Evolutionary conservation across 352 stramenopile genomes (phyloP).

Genomic region (Globisporangium canariense): DNA sequence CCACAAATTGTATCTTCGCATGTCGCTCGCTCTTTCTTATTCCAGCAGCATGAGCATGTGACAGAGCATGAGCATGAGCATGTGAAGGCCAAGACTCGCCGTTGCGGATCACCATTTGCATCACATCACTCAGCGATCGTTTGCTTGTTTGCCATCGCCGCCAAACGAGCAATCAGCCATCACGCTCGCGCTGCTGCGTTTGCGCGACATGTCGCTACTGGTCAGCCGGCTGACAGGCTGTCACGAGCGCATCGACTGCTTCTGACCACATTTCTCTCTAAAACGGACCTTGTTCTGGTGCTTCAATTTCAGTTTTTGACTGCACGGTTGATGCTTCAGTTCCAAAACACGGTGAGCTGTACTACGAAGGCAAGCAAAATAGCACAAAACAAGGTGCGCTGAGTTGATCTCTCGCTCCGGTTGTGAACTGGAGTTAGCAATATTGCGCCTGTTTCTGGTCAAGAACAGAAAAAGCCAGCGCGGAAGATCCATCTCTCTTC

Average conservation of each 20-base stretch:
- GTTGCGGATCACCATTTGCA: neutral
- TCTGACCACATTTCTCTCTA: neutral
- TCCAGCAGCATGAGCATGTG: no score
- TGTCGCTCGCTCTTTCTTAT: no score
- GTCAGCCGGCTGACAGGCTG: neutral
- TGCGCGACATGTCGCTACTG: no score
- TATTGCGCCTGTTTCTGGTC: neutral
- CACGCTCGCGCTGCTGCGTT: neutral
- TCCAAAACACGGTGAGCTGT: neutral
- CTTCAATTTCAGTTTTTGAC: neutral
- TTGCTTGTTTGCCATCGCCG: neutral
- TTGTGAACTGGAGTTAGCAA: neutral
- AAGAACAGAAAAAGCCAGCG: constrained; percentile 6
- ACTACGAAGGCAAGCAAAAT: neutral
- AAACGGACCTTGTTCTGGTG: neutral
- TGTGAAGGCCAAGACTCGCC: no score
- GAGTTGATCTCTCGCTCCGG: neutral
- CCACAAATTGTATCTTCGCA: no score
- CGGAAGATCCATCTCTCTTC: neutral
- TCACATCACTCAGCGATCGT: no score
- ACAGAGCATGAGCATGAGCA: no score
- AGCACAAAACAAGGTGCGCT: neutral
- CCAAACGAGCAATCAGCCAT: neutral
- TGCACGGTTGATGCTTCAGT: neutral
- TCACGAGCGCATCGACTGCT: neutral